These are phyloP conservation scores for Hysterangium stoloniferum DNA, from an alignment of 768 basidiomycete genomes.

Conservation along the genomic window DNA sequence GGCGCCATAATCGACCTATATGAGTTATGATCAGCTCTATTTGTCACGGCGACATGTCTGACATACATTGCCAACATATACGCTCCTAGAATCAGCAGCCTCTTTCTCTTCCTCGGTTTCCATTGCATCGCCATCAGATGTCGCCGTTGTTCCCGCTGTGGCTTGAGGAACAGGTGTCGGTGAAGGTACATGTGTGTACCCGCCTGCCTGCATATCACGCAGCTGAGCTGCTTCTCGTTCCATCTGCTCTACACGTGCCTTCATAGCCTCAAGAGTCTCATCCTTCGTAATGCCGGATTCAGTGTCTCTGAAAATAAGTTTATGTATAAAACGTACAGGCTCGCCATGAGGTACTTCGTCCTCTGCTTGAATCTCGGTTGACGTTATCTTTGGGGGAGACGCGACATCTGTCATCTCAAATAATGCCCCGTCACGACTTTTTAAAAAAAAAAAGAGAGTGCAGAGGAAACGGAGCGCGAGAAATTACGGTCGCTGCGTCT, in stretches of 20 bases:
- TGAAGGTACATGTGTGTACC: constrained; percentile 11
- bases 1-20: constrained; percentile 91
- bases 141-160: constrained; percentile 49
- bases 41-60: too few relatives aligned
- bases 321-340: constrained; percentile 8
- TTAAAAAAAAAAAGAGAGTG: too few relatives aligned
- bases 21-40: too few relatives aligned
- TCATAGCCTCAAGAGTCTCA: constrained; percentile 82
- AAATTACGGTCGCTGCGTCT: too few relatives aligned
- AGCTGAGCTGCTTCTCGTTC: constrained; percentile 84
- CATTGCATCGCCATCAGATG: constrained; percentile 42
- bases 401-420: constrained; percentile 8
- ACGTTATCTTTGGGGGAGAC: neutral
- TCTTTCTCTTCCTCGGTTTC: constrained; percentile 83
- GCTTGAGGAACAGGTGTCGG: constrained; percentile 9
- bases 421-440: too few relatives aligned
- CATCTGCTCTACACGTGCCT: constrained; percentile 89
- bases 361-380: neutral
- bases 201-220: constrained; percentile 67
- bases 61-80: constrained; percentile 94
- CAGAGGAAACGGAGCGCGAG: too few relatives aligned
- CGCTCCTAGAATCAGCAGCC: constrained; percentile 73
- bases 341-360: constrained; percentile 10
- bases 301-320: neutral
- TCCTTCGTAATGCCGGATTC: constrained; percentile 21